These are phyloP conservation scores for Wallacemonas sp. DNA, from an alignment of 208 protist species.

Conservation along the genomic window DNA sequence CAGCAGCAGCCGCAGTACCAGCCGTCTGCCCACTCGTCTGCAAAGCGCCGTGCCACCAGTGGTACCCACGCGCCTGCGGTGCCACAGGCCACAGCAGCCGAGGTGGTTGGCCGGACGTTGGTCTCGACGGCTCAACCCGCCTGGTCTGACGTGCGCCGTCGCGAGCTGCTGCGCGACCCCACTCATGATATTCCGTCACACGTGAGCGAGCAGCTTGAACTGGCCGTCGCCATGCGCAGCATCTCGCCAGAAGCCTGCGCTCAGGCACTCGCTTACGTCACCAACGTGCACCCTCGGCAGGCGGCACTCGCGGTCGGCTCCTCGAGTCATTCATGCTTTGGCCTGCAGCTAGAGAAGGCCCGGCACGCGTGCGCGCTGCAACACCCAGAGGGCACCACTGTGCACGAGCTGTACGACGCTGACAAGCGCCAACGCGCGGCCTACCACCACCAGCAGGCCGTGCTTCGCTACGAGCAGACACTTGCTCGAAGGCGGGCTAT, in stretches of 20 bases:
- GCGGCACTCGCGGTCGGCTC: not conserved
- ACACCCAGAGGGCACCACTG: not conserved
- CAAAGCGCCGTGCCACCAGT: no score
- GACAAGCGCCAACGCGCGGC: constrained; percentile 17
- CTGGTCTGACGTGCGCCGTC: constrained; percentile 16
- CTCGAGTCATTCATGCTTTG: constrained; percentile 40
- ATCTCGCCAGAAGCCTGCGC: not conserved
- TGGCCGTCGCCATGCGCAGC: constrained; percentile 32
- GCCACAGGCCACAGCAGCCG: not conserved
- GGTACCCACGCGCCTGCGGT: not conserved
- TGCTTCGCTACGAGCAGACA: constrained; percentile 69
- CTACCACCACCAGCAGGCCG: constrained; percentile 38
- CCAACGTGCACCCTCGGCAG: not conserved
- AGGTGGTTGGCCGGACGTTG: constrained; percentile 2
- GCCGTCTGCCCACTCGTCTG: no score
- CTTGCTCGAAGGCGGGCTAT: constrained; percentile 58
- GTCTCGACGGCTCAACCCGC: constrained; percentile 9
- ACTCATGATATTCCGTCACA: constrained; percentile 29
- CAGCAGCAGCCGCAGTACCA: not conserved
- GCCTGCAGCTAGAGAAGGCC: constrained; percentile 28
- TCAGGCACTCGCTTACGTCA: constrained; percentile 5
- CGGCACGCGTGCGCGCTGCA: constrained; percentile 25
- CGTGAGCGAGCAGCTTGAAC: constrained; percentile 39
- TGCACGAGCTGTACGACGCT: constrained; percentile 11
- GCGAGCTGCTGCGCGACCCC: constrained; percentile 20